Conservation (phyloP, 2,329 filamentous ascomycete genomes). For the Cyanodermella asteris region DNA sequence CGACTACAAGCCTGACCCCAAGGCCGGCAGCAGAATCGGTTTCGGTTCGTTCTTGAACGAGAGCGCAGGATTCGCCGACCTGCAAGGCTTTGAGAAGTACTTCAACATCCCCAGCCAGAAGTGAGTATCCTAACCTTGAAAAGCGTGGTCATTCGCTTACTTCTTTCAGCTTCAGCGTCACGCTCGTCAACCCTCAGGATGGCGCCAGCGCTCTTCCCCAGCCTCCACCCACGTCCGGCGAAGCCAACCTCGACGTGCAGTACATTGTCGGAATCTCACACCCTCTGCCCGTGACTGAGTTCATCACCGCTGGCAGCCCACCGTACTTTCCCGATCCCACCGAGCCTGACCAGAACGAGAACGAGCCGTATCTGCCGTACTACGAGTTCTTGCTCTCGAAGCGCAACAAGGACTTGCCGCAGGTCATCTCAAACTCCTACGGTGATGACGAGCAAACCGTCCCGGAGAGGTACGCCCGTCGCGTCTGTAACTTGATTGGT, state of each 20-base stretch:
- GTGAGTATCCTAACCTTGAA: too few species aligned
- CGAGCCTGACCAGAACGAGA: conserved; percentile 25
- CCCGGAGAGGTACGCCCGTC: conserved; percentile 35
- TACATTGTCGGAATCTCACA: conserved; percentile 32
- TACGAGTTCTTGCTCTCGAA: conserved; percentile 34
- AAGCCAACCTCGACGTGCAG: conserved; percentile 37
- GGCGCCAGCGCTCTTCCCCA: too few species aligned
- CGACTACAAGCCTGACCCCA: conserved; percentile 22
- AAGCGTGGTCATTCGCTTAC: too few species aligned
- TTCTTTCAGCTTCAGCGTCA: too few species aligned
- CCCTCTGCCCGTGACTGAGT: conserved; percentile 32
- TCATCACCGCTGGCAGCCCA: conserved; percentile 32
- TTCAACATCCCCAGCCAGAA: conserved; percentile 21
- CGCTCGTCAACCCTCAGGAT: too few species aligned
- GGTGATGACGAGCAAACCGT: conserved; percentile 45
- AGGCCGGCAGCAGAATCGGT: conserved; percentile 25
- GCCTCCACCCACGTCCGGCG: too few species aligned
- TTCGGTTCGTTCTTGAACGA: conserved; percentile 32
- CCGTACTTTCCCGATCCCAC: conserved; percentile 29
- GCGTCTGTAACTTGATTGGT: conserved; percentile 41
- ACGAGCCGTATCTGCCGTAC: conserved; percentile 47
- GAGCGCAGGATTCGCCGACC: conserved; percentile 25
- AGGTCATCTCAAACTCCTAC: conserved; percentile 43
- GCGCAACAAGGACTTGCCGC: conserved; percentile 27
- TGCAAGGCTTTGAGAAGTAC: conserved; percentile 18